Base-by-base conservation (phyloP, 768 basidiomycete species). In the Podaxis sp. region DNA sequence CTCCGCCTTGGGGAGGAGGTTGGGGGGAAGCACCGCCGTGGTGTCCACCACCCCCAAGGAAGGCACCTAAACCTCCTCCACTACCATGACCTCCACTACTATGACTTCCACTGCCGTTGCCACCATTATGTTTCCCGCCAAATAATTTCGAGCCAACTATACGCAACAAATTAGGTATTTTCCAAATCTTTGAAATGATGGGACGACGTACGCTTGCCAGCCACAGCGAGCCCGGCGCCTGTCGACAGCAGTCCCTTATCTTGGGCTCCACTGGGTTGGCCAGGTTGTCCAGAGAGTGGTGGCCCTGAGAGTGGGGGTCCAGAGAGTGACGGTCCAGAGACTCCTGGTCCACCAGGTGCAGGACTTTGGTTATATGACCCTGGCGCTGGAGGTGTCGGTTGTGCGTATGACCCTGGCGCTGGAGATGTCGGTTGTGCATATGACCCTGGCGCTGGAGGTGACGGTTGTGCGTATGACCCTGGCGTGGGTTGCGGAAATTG, bases 371-470 rank as follows among this genome's bases (percentile, higher is more conserved):
- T 3, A 64, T 70, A 30, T 22, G 59, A 12, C 6, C 12, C 59
- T 52, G 55, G 13, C 67, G 65, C 26, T 77, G 77, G 3, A 75
- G 56, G 56, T 41, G 57, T 11, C 24, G 62, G 38, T 57, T 63
- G 56, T 50, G 53, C 37, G 30, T 50, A 55, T 56, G 53, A 24
- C 11, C 41, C 56, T 51, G 54, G 13, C 67, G 67, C n/a, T n/a
- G n/a, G n/a, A n/a, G n/a, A n/a, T n/a, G n/a, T n/a, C n/a, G n/a
- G n/a, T n/a, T n/a, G n/a, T n/a, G n/a, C n/a, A n/a, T n/a, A n/a
- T n/a, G n/a, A n/a, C n/a, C n/a, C n/a, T n/a, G n/a, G n/a, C n/a
- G n/a, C n/a, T n/a, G n/a, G n/a, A n/a, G n/a, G n/a, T n/a, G n/a
- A n/a, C n/a, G 10, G 33, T 8, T 33, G 33, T 33, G 33, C 8